phyloP scores from a whole-genome alignment of 805 yeast species.

The Cyberlindnera euphorbiae region DNA sequence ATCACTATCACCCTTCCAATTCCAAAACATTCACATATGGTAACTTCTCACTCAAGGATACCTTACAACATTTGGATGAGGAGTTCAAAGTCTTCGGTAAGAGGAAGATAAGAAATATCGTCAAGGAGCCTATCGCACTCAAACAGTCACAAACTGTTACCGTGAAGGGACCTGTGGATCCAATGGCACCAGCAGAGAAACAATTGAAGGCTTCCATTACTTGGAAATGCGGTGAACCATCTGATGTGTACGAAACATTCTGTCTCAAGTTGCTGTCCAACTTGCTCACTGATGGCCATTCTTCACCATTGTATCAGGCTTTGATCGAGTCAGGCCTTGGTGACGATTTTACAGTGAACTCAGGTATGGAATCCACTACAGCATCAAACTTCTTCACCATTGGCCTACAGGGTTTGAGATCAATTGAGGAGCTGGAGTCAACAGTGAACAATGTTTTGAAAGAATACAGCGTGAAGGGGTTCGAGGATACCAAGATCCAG shows the following conservation, averaged over 20 bases:
- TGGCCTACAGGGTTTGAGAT: conserved; percentile 76
- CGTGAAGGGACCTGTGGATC: conserved; percentile 77
- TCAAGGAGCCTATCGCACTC: conserved; percentile 29
- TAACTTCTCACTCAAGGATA: conserved; percentile 56
- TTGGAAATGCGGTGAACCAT: conserved; percentile 79
- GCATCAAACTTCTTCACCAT: conserved; percentile 73
- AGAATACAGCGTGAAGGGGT: conserved; percentile 38
- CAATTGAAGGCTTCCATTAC: conserved; percentile 82
- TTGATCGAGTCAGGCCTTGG: conserved; percentile 83
- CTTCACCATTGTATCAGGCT: conserved; percentile 83
- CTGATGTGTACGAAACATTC: conserved; percentile 64
- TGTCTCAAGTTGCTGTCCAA: conserved; percentile 66
- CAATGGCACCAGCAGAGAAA: conserved; percentile 56
- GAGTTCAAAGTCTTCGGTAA: conserved; percentile 51
- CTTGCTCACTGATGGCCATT: conserved; percentile 83
- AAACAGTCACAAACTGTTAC: conserved; percentile 30
- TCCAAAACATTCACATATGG: conserved; percentile 88
- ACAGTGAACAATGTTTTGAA: conserved; percentile 44
- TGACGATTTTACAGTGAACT: conserved; percentile 78
- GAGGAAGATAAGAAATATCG: conserved; percentile 33
- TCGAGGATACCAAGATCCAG: conserved; percentile 59
- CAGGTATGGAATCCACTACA: conserved; percentile 83
- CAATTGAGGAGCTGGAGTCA: conserved; percentile 41
- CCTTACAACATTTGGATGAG: conserved; percentile 51
- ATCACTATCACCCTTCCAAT: conserved; percentile 86